Base-by-base conservation (phyloP, 352 stramenopile genomes). In the Globisporangium abappressorium region DNA sequence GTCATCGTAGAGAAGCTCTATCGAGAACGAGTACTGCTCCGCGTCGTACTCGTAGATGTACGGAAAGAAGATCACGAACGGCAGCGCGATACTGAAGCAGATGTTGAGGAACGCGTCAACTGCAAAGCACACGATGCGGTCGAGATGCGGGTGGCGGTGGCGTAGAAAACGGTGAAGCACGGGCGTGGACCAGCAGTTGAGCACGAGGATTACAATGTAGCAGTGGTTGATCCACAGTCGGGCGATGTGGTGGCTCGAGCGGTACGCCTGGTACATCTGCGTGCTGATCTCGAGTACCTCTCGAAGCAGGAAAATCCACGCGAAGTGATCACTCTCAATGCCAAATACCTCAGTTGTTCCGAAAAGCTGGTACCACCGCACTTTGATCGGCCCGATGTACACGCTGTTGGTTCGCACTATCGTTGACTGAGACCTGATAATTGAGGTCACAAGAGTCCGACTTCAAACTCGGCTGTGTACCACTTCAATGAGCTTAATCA, bases 11-110 rank as follows among this genome's bases (percentile, higher is more conserved):
- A 43, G 36, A 14, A 43, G 36, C 9, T 43, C 6, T n/a, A 72
- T 56, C 3, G 74, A 62, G 47, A 86, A 84, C 30, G 70, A 66
- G 57, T 71, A 76, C 28, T 24, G 55, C 8, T 74, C 33, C 15
- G 73, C 46, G 33, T 83, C 68, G 36, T 75, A 83, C 20, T 68
- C 54, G 26, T 67, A 46, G 3, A 70, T 57, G 51, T 77, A 77
- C 28, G 70, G 73, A 15, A 71, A 5, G 65, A 80, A 73, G 22
- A 77, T 73, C 14, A 80, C 14, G 26, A 75, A 20, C 43, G 73
- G 67, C 38, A 77, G 68, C 6, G 64, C 57, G 51, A 77, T 72
- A 22, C 57, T 62, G 9, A 46, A 71, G n/a, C 57, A 62, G 2
- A 64, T 43, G 56, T 43, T 43, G 36, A 43, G 30, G 30, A 5